Base-by-base conservation (phyloP, 1,284 basidiomycete species). In the Ustilago tritici region DNA sequence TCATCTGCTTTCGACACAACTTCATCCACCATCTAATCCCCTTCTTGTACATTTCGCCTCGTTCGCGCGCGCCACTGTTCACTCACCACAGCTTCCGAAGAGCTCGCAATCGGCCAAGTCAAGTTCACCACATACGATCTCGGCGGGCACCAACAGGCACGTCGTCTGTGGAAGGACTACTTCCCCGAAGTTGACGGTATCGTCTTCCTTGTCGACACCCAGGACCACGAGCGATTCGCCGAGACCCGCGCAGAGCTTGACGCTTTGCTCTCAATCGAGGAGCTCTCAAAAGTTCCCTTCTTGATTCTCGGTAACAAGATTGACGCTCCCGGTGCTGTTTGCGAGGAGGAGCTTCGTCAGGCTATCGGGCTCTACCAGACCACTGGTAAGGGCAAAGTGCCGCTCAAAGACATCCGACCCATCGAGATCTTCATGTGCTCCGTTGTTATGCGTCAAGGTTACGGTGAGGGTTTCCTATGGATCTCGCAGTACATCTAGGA, bases 371-470 rank as follows among this genome's bases (percentile, higher is more conserved):
- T 99, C 59, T 98, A 96, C 89, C 95, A 98, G 89, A 99, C 97
- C 28, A 99, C 97, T 32, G 97, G 97, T 87, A 99, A 99, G 82
- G 97, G 97, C 87, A 98, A 98, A 87, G 93, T 98, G 47, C 95
- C 95, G 72, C 91, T 99, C 82, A 93, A 90, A 84, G 96, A 98
- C 88, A 98, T 99, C 83, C 92, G 97, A 77, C 96, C 97, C 38
- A 98, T 99, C 87, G 97, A 99, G 88, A 91, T 99, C 84, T 99
- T 98, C 91, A 99, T 99, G 97, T 98, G 95, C 89, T 99, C 97
- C 17, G 96, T 99, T 70, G 96, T 99, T 67, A 95, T 97, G 91
- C 91, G 96, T 87, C 95, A 98, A 87, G 96, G 96, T 70, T 99
- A 99, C 87, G 96, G 95, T 74, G 97, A 99, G 89, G 96, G 94